Evolutionary conservation across 495 filamentous ascomycete genomes (phyloP).

Genomic region (Aspergillus sclerotiicarbonarius): DNA sequence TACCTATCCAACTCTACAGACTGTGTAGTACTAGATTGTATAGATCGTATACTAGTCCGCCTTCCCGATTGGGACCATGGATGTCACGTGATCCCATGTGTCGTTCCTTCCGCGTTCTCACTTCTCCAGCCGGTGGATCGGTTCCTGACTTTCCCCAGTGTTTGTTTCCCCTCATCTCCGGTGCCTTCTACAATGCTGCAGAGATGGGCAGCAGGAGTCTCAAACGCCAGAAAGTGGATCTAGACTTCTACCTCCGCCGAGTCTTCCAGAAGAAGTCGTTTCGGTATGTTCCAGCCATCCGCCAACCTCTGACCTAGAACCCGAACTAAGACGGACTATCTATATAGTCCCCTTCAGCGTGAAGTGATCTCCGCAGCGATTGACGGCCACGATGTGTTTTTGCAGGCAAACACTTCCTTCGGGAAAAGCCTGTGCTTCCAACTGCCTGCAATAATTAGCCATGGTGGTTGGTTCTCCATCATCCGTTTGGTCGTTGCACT

Average conservation of each 20-base stretch:
- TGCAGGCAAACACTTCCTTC: constrained; percentile 95
- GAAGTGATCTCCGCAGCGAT: constrained; percentile 83
- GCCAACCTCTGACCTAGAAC: background rate
- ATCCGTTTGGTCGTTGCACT: background rate
- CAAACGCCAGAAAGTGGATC: constrained; percentile 50
- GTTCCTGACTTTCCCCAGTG: background rate
- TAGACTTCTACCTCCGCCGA: constrained; percentile 79
- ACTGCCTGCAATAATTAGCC: constrained; percentile 81
- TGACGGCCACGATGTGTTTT: constrained; percentile 84
- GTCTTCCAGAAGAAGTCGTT: constrained; percentile 78
- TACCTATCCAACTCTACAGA: too few species aligned
- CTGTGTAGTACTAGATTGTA: background rate
- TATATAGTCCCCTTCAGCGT: constrained; percentile 70
- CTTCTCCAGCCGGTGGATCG: background rate
- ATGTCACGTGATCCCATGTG: constrained; percentile 23
- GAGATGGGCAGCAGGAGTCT: constrained; percentile 21
- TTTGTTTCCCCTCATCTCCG: background rate
- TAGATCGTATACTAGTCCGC: background rate
- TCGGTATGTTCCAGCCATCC: constrained; percentile 47
- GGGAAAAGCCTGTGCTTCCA: constrained; percentile 96
- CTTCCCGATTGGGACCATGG: background rate
- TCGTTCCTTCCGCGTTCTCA: background rate
- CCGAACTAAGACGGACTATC: constrained; percentile 15
- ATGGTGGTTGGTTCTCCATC: constrained; percentile 61
- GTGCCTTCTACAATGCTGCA: constrained; percentile 17